phyloP scores from a whole-genome alignment of 345 rosid species.

The Brassica rapa region DNA sequence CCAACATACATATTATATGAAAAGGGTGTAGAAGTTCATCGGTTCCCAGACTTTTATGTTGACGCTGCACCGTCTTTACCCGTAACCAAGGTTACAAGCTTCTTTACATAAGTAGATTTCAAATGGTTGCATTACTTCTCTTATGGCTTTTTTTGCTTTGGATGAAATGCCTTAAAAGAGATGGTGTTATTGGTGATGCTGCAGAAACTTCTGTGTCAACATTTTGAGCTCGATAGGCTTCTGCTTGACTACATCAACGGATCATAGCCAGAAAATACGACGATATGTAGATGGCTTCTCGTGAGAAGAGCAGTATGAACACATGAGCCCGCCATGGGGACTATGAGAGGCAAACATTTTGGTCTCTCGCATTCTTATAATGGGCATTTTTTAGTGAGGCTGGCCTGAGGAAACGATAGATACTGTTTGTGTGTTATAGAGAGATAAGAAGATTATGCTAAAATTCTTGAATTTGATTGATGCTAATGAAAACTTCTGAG shows the following conservation, averaged over 20 bases:
- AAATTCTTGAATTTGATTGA: neutral
- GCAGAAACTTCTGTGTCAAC: conserved; percentile 71
- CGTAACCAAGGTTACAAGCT: conserved; percentile 63
- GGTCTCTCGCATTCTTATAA: neutral
- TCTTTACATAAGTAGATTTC: neutral
- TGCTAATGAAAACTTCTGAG: conserved; percentile 14
- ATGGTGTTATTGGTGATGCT: conserved; percentile 28
- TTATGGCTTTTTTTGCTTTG: too few species aligned
- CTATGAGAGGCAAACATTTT: neutral
- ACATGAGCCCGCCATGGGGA: conserved; percentile 1
- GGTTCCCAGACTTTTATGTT: conserved; percentile 74
- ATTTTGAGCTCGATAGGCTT: conserved; percentile 80
- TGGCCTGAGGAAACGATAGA: conserved; percentile 26
- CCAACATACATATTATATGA: conserved; percentile 84
- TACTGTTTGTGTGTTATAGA: conserved; percentile 6
- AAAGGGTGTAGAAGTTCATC: conserved; percentile 71
- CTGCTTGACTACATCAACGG: conserved; percentile 72
- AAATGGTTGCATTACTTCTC: conserved; percentile 10
- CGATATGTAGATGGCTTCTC: conserved; percentile 3
- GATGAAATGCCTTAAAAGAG: neutral
- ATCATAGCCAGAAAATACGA: conserved; percentile 42
- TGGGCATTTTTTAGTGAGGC: conserved; percentile 26
- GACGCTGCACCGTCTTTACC: conserved; percentile 63
- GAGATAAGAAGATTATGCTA: conserved; percentile 7
- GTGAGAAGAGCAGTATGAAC: conserved; percentile 9